phyloP scores from a whole-genome alignment of 768 basidiomycete genomes.

The Symmetrospora coprosmae region DNA sequence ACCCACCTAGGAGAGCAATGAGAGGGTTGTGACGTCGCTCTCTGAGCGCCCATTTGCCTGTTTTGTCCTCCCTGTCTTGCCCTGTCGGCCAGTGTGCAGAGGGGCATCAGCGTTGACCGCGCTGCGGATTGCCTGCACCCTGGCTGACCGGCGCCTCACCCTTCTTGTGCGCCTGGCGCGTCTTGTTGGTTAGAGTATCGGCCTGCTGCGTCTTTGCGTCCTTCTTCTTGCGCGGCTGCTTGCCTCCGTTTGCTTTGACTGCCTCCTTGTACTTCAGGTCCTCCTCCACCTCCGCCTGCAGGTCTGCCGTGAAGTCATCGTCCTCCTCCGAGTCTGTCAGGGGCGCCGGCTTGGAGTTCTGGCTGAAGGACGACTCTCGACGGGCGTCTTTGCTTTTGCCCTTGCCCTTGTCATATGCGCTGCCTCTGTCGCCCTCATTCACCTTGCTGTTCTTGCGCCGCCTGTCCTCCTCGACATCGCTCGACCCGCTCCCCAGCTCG shows the following conservation, averaged over 20 bases:
- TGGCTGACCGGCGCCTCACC: not conserved
- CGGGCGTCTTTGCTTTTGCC: too few relatives aligned
- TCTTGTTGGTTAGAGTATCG: too few relatives aligned
- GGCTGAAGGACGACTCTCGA: too few relatives aligned
- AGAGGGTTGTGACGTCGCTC: conserved; percentile 2
- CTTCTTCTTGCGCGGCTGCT: not conserved
- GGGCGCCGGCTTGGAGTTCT: too few relatives aligned
- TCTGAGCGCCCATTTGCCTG: not conserved
- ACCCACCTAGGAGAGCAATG: not conserved
- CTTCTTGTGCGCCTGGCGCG: not conserved
- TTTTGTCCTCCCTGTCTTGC: conserved; percentile 1
- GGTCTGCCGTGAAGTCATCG: conserved; percentile 1
- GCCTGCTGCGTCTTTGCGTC: not conserved
- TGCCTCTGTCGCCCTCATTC: too few relatives aligned
- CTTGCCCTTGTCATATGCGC: too few relatives aligned
- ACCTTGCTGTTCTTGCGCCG: not conserved
- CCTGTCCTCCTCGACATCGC: not conserved
- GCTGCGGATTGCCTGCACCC: not conserved
- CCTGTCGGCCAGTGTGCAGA: not conserved
- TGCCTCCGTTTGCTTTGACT: not conserved
- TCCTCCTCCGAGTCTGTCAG: too few relatives aligned
- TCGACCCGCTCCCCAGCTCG: too few relatives aligned
- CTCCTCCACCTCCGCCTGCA: not conserved
- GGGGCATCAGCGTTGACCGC: not conserved
- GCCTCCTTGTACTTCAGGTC: not conserved